phyloP scores from a whole-genome alignment of 495 filamentous ascomycete species.

The Neurospora sp. region DNA sequence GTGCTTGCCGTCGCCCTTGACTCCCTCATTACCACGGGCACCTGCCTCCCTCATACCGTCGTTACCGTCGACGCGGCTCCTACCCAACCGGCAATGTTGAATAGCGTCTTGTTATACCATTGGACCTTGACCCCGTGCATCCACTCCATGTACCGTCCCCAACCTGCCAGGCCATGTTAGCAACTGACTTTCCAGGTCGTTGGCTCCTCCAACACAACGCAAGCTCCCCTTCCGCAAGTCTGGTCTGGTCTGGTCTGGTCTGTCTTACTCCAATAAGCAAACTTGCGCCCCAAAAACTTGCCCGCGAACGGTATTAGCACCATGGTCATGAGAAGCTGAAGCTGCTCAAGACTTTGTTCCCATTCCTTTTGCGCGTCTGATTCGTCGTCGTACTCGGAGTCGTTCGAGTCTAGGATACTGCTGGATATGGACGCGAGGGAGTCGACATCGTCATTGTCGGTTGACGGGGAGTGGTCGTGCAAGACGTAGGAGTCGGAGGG shows the following conservation, averaged over 20 bases:
- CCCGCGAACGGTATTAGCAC: slow-evolving; percentile 85
- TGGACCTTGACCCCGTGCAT: slow-evolving; percentile 42
- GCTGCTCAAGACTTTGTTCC: slow-evolving; percentile 84
- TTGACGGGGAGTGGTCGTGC: slow-evolving; percentile 26
- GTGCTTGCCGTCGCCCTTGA: background rate
- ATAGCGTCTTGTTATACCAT: slow-evolving; percentile 42
- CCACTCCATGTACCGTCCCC: slow-evolving; percentile 51
- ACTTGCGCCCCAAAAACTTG: slow-evolving; percentile 85
- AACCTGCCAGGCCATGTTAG: slow-evolving; percentile 28
- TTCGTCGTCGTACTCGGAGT: slow-evolving; percentile 43
- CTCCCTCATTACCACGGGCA: background rate
- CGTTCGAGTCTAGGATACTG: slow-evolving; percentile 35
- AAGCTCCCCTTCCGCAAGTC: background rate
- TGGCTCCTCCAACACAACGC: background rate
- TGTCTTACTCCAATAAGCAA: slow-evolving; percentile 87
- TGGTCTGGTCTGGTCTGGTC: background rate
- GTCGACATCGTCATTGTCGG: slow-evolving; percentile 55
- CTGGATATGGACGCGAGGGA: slow-evolving; percentile 69
- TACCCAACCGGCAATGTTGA: slow-evolving; percentile 57
- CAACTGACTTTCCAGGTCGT: background rate
- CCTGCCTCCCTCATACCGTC: slow-evolving; percentile 41
- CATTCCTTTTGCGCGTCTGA: slow-evolving; percentile 88
- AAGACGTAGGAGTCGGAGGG: slow-evolving; percentile 35
- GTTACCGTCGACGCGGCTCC: slow-evolving; percentile 66
- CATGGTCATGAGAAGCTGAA: slow-evolving; percentile 88